Conservation (phyloP, 768 basidiomycete species). For the Phaeotremella fagi region DNA sequence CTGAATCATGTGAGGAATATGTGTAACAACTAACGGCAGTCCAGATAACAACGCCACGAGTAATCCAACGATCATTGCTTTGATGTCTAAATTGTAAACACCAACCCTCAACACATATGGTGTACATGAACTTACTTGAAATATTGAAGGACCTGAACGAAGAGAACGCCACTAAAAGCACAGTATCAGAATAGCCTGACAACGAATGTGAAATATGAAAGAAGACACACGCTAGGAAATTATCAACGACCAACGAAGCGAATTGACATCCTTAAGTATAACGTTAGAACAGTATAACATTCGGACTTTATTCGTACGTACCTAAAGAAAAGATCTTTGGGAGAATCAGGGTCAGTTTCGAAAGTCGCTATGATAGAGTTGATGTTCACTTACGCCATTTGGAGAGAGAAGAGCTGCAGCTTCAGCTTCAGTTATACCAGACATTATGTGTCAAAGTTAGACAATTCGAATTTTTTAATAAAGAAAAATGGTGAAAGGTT, state of each 20-base stretch:
- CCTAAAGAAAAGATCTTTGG: slow-evolving; percentile 22
- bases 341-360: too few species aligned
- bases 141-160: slow-evolving; percentile 23
- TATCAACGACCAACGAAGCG: slow-evolving; percentile 24
- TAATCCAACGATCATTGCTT: slow-evolving; percentile 13
- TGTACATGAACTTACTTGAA: slow-evolving; percentile 23
- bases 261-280: slow-evolving; percentile 24
- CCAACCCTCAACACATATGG: too few species aligned
- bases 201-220: too few species aligned
- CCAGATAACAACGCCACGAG: slow-evolving; percentile 16
- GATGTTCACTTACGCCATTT: slow-evolving; percentile 21
- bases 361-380: too few species aligned
- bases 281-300: neutral
- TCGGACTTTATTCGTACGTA: too few species aligned
- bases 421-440: slow-evolving; percentile 10
- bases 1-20: too few species aligned
- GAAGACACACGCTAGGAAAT: slow-evolving; percentile 20
- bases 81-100: slow-evolving; percentile 18
- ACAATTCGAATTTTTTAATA: too few species aligned
- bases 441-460: too few species aligned
- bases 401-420: slow-evolving; percentile 12
- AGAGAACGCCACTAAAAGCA: slow-evolving; percentile 27
- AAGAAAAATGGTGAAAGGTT: too few species aligned
- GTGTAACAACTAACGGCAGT: slow-evolving; percentile 10
- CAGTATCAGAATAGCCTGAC: too few species aligned